phyloP scores from a whole-genome alignment of 2,329 filamentous ascomycete genomes.

The Pseudocercospora eumusae region DNA sequence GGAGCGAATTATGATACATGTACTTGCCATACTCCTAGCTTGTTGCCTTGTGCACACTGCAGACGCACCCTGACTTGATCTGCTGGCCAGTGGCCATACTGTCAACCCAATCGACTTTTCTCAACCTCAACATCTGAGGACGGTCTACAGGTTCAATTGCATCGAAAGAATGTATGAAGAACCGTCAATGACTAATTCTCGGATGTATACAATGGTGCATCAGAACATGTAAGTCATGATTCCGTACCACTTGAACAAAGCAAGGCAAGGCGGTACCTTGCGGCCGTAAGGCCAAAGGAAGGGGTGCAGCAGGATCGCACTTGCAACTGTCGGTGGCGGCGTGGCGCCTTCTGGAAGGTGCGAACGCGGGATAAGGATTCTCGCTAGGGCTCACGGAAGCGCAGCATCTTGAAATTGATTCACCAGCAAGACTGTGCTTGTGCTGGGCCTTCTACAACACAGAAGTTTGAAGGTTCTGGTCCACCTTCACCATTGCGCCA shows the following conservation, averaged over 20 bases:
- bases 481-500: too few species aligned
- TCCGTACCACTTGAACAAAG: neutral
- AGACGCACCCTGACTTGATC: constrained; percentile 32
- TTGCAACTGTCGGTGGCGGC: neutral
- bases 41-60: constrained; percentile 20
- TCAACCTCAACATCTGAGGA: constrained; percentile 35
- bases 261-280: neutral
- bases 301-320: neutral
- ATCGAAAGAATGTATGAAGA: constrained; percentile 34
- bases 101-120: constrained; percentile 33
- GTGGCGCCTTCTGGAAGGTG: neutral
- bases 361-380: neutral
- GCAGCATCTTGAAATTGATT: too few species aligned
- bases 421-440: too few species aligned
- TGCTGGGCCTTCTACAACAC: too few species aligned
- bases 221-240: neutral
- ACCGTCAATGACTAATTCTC: neutral
- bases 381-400: neutral
- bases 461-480: too few species aligned
- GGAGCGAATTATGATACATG: too few species aligned
- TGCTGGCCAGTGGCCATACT: constrained; percentile 31
- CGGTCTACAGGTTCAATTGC: constrained; percentile 34
- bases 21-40: neutral
- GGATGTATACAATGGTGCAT: neutral
- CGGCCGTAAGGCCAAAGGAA: constrained; percentile 5